Percentiles rank a stretch among this genome's conserved stretches.
These are phyloP conservation scores for Aureobasidium uvarum DNA, from an alignment of 2,329 filamentous ascomycete species.

Conservation along the genomic window DNA sequence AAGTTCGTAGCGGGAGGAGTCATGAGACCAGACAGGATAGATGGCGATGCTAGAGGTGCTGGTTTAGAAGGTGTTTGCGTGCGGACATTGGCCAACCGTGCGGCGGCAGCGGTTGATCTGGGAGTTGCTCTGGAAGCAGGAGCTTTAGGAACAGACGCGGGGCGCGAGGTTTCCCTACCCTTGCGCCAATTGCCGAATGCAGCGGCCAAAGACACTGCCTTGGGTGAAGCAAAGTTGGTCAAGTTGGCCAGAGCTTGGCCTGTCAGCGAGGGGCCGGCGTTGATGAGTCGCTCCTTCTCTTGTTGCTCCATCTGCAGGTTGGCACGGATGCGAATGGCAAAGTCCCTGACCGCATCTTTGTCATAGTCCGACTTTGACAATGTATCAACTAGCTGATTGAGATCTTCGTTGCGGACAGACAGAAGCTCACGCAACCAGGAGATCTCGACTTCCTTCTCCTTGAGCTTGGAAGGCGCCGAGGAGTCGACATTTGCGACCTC, in stretches of 20 bases:
- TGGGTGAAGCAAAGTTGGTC: slow-evolving; percentile 74
- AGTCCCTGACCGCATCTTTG: slow-evolving; percentile 76
- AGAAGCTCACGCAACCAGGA: slow-evolving; percentile 92
- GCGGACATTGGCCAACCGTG: background rate
- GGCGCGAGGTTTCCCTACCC: slow-evolving; percentile 26
- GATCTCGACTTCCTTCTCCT: slow-evolving; percentile 91
- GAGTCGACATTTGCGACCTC: slow-evolving; percentile 67
- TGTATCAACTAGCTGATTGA: slow-evolving; percentile 84
- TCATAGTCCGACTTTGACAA: slow-evolving; percentile 75
- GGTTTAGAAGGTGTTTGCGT: slow-evolving; percentile 60
- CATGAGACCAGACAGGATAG: slow-evolving; percentile 74
- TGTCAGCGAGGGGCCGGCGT: slow-evolving; percentile 51
- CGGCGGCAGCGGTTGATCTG: slow-evolving; percentile 6
- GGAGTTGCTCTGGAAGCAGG: slow-evolving; percentile 11
- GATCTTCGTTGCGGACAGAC: slow-evolving; percentile 82
- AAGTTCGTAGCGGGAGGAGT: slow-evolving; percentile 80
- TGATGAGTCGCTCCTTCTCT: slow-evolving; percentile 81
- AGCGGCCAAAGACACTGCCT: slow-evolving; percentile 87
- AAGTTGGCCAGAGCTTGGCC: slow-evolving; percentile 69
- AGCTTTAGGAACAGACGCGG: slow-evolving; percentile 9
- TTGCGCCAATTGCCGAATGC: slow-evolving; percentile 93
- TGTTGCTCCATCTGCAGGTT: slow-evolving; percentile 98
- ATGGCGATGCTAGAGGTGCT: slow-evolving; percentile 53
- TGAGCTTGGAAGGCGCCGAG: slow-evolving; percentile 76
- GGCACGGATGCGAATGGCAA: slow-evolving; percentile 86